Base-by-base conservation (phyloP, 139 green algal species). In the Diplosphaera chodatii region DNA sequence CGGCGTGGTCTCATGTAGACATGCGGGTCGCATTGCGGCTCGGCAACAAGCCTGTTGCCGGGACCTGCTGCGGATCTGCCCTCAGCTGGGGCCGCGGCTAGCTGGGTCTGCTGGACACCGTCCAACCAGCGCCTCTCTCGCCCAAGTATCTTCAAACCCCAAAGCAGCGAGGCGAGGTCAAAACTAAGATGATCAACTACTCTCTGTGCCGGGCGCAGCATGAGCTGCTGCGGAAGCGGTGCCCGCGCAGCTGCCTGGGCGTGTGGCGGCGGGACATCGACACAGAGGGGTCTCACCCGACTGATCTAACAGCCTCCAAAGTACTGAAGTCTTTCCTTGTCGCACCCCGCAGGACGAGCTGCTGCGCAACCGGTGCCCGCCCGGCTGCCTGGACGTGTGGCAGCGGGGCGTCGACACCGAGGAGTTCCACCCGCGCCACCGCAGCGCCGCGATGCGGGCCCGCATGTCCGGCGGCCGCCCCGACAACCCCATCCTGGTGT, bases 241-340 rank as follows among this genome's bases (percentile, higher is more conserved):
- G 59, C 59, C n/a, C 23, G 59, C 25, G 3, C 27, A 22, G 3
- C 25, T 22, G 28, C 34, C 66, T 78, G 28, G 78, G 91, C 33
- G 88, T 96, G 65, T 98, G 93, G 93, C 80, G 86, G 70, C 86
- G 86, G 32, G 90, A 87, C 55, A 86, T 96, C 40, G 90, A 96
- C 81, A 89, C 84, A 2, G 91, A 95, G 34, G 68, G 80, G 32
- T 8, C 37, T 48, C n/a, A n/a, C n/a, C n/a, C n/a, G n/a, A n/a
- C n/a, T n/a, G n/a, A n/a, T n/a, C n/a, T n/a, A n/a, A n/a, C 55
- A 64, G 55, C 55, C 22, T 29, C n/a, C 22, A 13, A 30, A 15
- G 4, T 18, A 64, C 55, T 28, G n/a, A n/a, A n/a, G n/a, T n/a
- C 22, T 15, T 64, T 64, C 23, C 4, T 4, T 28, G 23, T 33